A percentile compares a stretch with the other conserved stretches of the same genome.
These are phyloP conservation scores for Wickerhamomyces silvicola DNA, from an alignment of 805 yeast genomes.

Conservation along the genomic window DNA sequence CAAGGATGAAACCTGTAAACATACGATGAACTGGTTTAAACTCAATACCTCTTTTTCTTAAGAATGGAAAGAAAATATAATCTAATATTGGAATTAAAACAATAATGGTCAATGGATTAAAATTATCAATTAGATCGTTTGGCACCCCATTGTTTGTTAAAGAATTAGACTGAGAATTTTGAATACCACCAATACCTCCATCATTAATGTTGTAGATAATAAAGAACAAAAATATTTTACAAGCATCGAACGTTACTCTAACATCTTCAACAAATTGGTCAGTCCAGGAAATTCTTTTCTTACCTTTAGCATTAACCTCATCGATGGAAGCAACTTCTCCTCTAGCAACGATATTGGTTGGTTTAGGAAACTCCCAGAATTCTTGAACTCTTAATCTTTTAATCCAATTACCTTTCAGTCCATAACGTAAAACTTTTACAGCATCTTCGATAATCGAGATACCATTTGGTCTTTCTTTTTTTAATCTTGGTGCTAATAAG, in stretches of 20 bases:
- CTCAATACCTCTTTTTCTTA: constrained; percentile 41
- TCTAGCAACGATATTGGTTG: constrained; percentile 42
- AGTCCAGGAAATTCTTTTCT: constrained; percentile 40
- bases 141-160: constrained; percentile 76
- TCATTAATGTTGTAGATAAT: constrained; percentile 72
- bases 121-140: constrained; percentile 70
- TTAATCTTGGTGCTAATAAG: constrained; percentile 21
- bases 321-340: constrained; percentile 23
- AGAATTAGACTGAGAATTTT: constrained; percentile 51
- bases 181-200: constrained; percentile 49
- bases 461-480: constrained; percentile 23
- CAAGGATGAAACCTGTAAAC: constrained; percentile 61
- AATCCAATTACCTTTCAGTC: constrained; percentile 37
- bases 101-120: constrained; percentile 70
- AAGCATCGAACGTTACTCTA: constrained; percentile 55
- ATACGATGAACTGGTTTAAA: constrained; percentile 71
- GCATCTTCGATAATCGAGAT: constrained; percentile 38
- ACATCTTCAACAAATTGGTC: constrained; percentile 74
- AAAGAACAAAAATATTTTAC: constrained; percentile 65
- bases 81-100: constrained; percentile 73
- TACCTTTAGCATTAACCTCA: constrained; percentile 17
- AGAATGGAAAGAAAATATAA: constrained; percentile 45
- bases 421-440: constrained; percentile 33
- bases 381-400: constrained; percentile 32
- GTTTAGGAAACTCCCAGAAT: constrained; percentile 55